Conservation (phyloP, 108 stramenopile species). For the Chaetoceros tenuissimus region DNA sequence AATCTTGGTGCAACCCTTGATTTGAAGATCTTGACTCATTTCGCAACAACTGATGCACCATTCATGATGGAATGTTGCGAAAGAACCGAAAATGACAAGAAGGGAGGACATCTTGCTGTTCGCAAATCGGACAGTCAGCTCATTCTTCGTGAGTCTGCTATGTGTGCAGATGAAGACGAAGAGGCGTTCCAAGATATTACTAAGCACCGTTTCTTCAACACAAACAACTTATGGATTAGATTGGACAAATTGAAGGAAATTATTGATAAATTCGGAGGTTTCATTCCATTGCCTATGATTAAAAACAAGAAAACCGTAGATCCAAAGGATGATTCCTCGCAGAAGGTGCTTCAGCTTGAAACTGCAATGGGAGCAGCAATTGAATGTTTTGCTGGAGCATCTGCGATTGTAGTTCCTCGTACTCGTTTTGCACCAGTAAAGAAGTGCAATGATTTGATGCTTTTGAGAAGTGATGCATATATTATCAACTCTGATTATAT, state of each 20-base stretch:
- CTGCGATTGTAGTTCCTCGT: slow-evolving; percentile 91
- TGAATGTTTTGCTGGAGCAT: slow-evolving; percentile 92
- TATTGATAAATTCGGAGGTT: slow-evolving; percentile 84
- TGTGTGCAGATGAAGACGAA: slow-evolving; percentile 96
- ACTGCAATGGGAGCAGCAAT: slow-evolving; percentile 99
- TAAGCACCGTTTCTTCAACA: slow-evolving; percentile 98
- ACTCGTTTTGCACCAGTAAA: slow-evolving; percentile 99
- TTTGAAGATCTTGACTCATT: slow-evolving; percentile 89
- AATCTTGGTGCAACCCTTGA: slow-evolving; percentile 99
- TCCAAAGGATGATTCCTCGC: slow-evolving; percentile 92
- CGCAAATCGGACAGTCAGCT: slow-evolving; percentile 83
- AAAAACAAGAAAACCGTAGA: slow-evolving; percentile 97
- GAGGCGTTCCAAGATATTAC: slow-evolving; percentile 90
- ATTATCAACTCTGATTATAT: slow-evolving; percentile 72
- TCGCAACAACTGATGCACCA: slow-evolving; percentile 80
- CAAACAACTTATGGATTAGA: slow-evolving; percentile 99
- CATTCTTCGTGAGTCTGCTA: slow-evolving; percentile 96
- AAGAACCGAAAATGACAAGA: slow-evolving; percentile 97
- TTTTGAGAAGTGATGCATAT: slow-evolving; percentile 96
- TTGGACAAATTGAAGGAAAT: slow-evolving; percentile 94
- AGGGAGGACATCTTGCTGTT: slow-evolving; percentile 96
- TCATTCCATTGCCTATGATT: slow-evolving; percentile 98
- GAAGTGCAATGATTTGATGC: slow-evolving; percentile 96
- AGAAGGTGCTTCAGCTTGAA: slow-evolving; percentile 93
- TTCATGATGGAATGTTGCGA: slow-evolving; percentile 99